Evolutionary conservation across 345 rosid genomes (phyloP).

Genomic region (Pistacia atlantica): DNA sequence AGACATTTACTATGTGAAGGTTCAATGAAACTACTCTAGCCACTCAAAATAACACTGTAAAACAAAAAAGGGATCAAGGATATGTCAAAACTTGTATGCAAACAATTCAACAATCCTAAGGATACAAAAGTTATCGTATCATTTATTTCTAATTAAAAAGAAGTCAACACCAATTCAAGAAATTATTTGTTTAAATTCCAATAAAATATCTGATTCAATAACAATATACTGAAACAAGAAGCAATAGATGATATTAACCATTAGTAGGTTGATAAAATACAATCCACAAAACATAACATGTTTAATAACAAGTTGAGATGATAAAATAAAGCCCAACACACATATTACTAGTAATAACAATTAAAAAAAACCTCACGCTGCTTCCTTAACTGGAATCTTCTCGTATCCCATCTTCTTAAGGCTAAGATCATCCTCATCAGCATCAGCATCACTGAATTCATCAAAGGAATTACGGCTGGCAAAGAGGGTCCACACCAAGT

Average conservation of each 20-base stretch:
- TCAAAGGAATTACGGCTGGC: conserved; percentile 37
- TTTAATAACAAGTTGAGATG: not conserved
- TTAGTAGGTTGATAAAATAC: no score
- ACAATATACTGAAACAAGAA: no score
- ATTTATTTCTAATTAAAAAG: not conserved
- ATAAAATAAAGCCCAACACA: not conserved
- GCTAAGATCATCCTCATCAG: conserved; percentile 28
- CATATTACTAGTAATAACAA: not conserved
- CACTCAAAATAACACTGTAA: not conserved
- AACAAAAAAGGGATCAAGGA: not conserved
- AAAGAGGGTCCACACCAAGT: conserved; percentile 79
- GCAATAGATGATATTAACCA: no score
- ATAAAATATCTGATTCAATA: not conserved
- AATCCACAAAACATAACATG: not conserved
- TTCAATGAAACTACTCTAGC: not conserved
- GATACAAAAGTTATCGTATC: not conserved
- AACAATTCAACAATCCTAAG: not conserved
- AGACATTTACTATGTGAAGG: not conserved
- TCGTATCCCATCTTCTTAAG: conserved; percentile 83
- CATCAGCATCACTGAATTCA: conserved; percentile 29
- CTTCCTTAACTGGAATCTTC: conserved; percentile 57
- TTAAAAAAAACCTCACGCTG: conserved; percentile 30
- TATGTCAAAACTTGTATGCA: not conserved
- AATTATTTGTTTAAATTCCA: not conserved
- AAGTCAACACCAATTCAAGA: not conserved